Percentiles rank a stretch among this genome's conserved stretches.
phyloP scores from a whole-genome alignment of 768 basidiomycete species.

The Macrocybe gigantea region DNA sequence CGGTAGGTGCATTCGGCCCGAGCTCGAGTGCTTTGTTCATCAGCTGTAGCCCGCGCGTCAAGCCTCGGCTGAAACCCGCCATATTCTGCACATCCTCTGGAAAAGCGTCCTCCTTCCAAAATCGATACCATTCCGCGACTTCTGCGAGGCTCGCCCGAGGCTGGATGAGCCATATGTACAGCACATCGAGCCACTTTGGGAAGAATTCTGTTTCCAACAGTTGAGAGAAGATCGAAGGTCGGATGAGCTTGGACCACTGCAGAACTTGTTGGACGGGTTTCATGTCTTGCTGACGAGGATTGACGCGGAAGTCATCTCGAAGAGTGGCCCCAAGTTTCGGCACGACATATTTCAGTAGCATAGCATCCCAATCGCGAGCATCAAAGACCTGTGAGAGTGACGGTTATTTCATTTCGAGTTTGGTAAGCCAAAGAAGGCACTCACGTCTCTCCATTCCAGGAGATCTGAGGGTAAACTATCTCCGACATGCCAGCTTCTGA shows the following conservation, averaged over 20 bases:
- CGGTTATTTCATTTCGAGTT: slow-evolving; percentile 3
- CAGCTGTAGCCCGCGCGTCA: slow-evolving; percentile 82
- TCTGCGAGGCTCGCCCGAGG: slow-evolving; percentile 86
- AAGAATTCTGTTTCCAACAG: slow-evolving; percentile 91
- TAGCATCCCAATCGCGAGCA: slow-evolving; percentile 80
- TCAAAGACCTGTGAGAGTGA: slow-evolving; percentile 57
- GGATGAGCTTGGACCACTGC: slow-evolving; percentile 70
- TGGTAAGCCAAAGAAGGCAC: slow-evolving; percentile 15
- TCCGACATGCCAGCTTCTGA: slow-evolving; percentile 68
- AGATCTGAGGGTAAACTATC: slow-evolving; percentile 78
- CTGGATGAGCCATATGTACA: slow-evolving; percentile 92
- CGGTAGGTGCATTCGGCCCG: slow-evolving; percentile 67
- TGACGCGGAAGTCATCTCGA: slow-evolving; percentile 82
- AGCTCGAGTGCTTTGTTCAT: slow-evolving; percentile 94
- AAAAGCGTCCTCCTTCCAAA: slow-evolving; percentile 75
- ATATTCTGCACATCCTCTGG: slow-evolving; percentile 63
- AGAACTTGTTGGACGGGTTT: slow-evolving; percentile 71
- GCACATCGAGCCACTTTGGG: slow-evolving; percentile 91
- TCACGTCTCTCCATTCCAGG: slow-evolving; percentile 73
- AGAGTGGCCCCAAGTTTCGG: slow-evolving; percentile 84
- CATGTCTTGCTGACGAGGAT: slow-evolving; percentile 90
- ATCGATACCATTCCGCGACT: slow-evolving; percentile 88
- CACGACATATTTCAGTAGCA: slow-evolving; percentile 86
- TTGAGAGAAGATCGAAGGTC: slow-evolving; percentile 72
- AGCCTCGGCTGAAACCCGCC: slow-evolving; percentile 67